Percentiles rank a stretch among this genome's conserved stretches.
Evolutionary conservation across 164 flowering plant genomes (phyloP).

Genomic region (Saururus chinensis): DNA sequence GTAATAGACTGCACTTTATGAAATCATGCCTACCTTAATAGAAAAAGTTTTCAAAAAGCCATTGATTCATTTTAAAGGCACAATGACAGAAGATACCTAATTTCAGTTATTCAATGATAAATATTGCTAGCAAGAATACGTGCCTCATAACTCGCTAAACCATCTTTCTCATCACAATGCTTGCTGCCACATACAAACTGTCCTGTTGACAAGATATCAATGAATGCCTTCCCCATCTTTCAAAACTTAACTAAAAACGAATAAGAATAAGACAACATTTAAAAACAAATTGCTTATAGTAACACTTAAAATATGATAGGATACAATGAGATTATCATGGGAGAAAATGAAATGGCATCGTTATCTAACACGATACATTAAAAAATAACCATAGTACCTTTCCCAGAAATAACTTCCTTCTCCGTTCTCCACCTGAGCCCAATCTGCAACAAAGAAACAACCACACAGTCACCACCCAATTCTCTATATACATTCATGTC

Average conservation of each 20-base stretch:
- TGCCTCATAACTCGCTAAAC: slow-evolving; percentile 89
- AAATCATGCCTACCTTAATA: too few relatives aligned
- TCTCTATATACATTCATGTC: too few relatives aligned
- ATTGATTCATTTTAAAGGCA: background rate
- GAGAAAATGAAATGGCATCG: background rate
- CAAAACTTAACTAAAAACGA: background rate
- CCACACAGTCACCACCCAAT: background rate
- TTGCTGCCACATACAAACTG: slow-evolving; percentile 94
- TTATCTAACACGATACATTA: too few relatives aligned
- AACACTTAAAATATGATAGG: background rate
- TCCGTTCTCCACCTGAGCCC: slow-evolving; percentile 96
- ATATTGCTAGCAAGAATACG: slow-evolving; percentile 10
- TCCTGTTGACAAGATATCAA: slow-evolving; percentile 49
- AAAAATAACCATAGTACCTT: slow-evolving; percentile 37
- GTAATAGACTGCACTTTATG: too few relatives aligned
- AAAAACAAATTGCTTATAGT: background rate
- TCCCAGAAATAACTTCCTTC: slow-evolving; percentile 90
- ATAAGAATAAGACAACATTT: background rate
- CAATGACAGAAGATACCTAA: too few relatives aligned
- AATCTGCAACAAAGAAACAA: slow-evolving; percentile 38
- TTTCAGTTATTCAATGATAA: too few relatives aligned
- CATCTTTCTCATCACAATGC: slow-evolving; percentile 63
- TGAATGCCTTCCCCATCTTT: slow-evolving; percentile 2
- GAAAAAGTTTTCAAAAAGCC: too few relatives aligned
- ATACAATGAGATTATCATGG: background rate